Base-by-base conservation (phyloP, 202 grass and related monocot species). In the Bolboschoenoplectus hybrid region DNA sequence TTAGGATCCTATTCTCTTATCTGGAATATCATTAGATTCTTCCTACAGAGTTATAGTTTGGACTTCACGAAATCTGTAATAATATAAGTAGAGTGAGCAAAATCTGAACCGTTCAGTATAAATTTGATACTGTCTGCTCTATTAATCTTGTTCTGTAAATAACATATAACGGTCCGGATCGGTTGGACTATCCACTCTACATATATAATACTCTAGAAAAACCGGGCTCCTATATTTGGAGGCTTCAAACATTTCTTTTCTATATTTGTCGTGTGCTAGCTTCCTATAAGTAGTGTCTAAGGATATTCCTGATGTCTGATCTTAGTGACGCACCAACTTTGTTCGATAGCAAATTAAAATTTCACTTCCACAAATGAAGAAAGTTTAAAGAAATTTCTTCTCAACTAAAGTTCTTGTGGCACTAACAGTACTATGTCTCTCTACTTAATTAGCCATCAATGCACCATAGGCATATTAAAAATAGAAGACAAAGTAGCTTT, bases 321-420 rank as follows among this genome's bases (percentile, higher is more conserved):
- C 63, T 10, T n/a, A 69, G 64, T 71, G 82, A 69, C 64, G 65
- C 81, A 83, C 65, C 66, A 71, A 67, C 65, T 71, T 83, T 67
- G 16, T 11, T 83, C 52, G 38, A 36, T 60, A 40, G 36, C 75
- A 80, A 80, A 61, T 61, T 60, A 19, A 60, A 17, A 80, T 61
- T 80, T 80, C 34, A 44, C 34, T 80, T 41, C 75, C 75, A 60
- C 13, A 7, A 60, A 20, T 40, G 16, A 19, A 80, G 75, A 79
- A 57, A 79, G 34, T 43, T 19, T 19, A 35, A 34, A 56, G 6
- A 69, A 14, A 36, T 7, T 56, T 58, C 7, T 13, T 78, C 51
- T 57, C 13, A 1, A 11, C 68, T 41, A 80, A 80, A 43, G 35
- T 60, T 20, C 60, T n/a, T 60, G 32, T 43, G 32, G 53, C 75